Evolutionary conservation across 2,329 filamentous ascomycete genomes (phyloP).

Genomic region (Fusarium xylarioides): DNA sequence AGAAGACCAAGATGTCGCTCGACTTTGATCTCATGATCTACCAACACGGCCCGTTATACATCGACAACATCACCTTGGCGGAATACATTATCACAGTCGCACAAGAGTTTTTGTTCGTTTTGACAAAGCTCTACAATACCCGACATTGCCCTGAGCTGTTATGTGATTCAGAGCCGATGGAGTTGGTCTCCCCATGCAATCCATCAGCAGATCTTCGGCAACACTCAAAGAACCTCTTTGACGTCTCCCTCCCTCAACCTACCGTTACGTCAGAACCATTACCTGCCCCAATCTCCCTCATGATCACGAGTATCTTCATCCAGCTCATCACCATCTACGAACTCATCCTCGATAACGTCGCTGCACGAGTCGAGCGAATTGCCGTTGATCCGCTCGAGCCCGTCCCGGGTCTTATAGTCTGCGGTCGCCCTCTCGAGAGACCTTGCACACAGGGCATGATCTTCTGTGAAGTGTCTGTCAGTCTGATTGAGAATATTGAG

Average conservation of each 20-base stretch:
- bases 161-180: background rate
- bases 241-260: background rate
- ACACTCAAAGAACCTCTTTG: fast-evolving
- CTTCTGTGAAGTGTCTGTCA: background rate
- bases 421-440: fast-evolving
- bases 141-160: background rate
- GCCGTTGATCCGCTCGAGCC: background rate
- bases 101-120: background rate
- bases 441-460: background rate
- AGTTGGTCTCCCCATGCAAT: background rate
- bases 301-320: background rate
- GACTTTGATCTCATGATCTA: background rate
- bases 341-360: background rate
- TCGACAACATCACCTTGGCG: background rate
- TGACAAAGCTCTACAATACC: fast-evolving
- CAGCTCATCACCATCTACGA: background rate
- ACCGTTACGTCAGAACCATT: background rate
- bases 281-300: fast-evolving
- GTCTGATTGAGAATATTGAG: background rate
- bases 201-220: background rate
- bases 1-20: background rate
- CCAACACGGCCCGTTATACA: background rate
- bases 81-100: background rate
- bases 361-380: background rate
- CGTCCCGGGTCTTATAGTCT: background rate